Percentiles rank a stretch among this genome's conserved stretches.
phyloP scores from a whole-genome alignment of 1,284 basidiomycete genomes.

The Agroathelia rolfsii region DNA sequence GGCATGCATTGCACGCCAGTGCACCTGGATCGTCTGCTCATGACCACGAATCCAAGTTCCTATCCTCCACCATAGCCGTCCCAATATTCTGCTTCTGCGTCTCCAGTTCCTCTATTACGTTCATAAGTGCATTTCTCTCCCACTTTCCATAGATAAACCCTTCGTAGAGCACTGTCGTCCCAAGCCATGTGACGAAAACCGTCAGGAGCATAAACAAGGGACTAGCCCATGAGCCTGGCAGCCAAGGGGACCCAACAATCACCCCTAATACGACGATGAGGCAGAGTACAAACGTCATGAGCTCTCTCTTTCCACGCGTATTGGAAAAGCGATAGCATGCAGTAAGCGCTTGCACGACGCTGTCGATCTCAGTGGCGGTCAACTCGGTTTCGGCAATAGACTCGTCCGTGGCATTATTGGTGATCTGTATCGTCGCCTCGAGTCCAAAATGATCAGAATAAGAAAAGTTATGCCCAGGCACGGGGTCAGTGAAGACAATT shows the following conservation, averaged over 20 bases:
- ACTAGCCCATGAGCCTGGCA: conserved; percentile 53
- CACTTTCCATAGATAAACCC: conserved; percentile 87
- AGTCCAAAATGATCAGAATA: conserved; percentile 95
- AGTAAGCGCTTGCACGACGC: conserved; percentile 51
- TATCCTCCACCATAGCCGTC: no score
- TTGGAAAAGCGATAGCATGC: conserved; percentile 56
- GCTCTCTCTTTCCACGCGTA: conserved; percentile 48
- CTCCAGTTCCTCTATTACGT: conserved; percentile 80
- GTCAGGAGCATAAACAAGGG: conserved; percentile 64
- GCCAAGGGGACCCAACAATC: conserved; percentile 54
- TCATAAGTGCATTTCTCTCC: conserved; percentile 78
- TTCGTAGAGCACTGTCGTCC: conserved; percentile 83
- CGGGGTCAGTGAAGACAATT: conserved; percentile 66
- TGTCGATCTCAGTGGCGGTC: conserved; percentile 36
- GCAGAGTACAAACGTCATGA: conserved; percentile 50
- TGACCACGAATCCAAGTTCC: no score
- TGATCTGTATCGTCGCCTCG: conserved; percentile 66
- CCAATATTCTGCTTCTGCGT: conserved; percentile 40
- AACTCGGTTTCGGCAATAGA: no score
- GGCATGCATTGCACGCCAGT: no score
- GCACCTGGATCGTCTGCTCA: no score
- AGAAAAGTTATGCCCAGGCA: conserved; percentile 74
- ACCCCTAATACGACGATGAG: conserved; percentile 44
- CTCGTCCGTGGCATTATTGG: conserved; percentile 16
- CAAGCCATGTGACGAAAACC: conserved; percentile 64